phyloP scores from a whole-genome alignment of 2,329 filamentous ascomycete genomes.

The Pseudogymnoascus sp. region DNA sequence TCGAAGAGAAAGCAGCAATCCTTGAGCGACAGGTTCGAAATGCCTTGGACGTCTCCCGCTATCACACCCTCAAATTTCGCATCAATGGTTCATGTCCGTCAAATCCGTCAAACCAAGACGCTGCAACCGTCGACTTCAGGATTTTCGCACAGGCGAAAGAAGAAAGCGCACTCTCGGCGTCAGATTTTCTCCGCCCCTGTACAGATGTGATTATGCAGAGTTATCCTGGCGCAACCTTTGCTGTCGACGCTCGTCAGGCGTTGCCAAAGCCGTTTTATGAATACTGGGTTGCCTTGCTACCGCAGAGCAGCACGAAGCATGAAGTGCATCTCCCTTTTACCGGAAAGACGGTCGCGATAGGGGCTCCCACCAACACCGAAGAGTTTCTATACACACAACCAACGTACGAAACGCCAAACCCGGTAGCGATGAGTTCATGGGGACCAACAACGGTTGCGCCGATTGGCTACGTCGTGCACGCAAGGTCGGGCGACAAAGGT shows the following conservation, averaged over 20 bases:
- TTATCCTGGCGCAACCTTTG: constrained; percentile 36
- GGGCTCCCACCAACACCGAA: constrained; percentile 9
- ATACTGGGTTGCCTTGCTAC: constrained; percentile 24
- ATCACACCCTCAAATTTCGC: constrained; percentile 29
- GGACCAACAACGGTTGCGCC: constrained; percentile 11
- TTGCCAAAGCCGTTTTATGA: constrained; percentile 24
- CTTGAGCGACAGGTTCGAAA: constrained; percentile 33
- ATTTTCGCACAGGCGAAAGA: constrained; percentile 39
- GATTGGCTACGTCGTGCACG: constrained; percentile 15
- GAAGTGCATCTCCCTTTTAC: constrained; percentile 15
- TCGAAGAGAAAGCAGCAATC: constrained; percentile 36
- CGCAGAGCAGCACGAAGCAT: constrained; percentile 20
- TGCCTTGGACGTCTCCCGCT: constrained; percentile 26
- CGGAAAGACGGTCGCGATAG: constrained; percentile 16
- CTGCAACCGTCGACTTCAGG: constrained; percentile 40
- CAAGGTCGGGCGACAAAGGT: constrained; percentile 30
- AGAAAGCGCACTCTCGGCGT: constrained; percentile 25
- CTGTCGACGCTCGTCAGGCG: constrained; percentile 32
- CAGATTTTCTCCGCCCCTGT: constrained; percentile 33
- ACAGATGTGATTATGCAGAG: constrained; percentile 33
- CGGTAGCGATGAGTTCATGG: not conserved
- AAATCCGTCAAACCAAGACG: constrained; percentile 37
- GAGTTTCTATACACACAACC: constrained; percentile 10
- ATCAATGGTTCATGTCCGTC: constrained; percentile 31
- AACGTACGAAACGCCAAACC: not conserved